Base-by-base conservation (phyloP, 192 early-diverging fungal species). In the Umbelopsis sp. region DNA sequence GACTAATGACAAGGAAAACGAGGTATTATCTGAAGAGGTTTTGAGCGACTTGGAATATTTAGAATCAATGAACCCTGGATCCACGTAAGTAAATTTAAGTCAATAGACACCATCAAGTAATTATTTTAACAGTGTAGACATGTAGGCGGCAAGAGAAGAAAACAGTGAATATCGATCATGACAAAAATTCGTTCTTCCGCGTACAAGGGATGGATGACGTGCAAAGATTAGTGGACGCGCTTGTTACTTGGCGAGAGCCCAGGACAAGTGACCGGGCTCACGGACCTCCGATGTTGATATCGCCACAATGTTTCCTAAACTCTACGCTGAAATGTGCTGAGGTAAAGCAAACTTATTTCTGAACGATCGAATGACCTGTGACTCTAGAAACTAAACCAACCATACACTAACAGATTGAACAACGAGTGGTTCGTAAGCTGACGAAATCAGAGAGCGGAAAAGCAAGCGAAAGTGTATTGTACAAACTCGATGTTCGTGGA, bases 11-110 rank as follows among this genome's bases (percentile, higher is more conserved):
- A 62, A 62, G 20, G 56, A 62, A 20, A 62, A 62, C 31, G 56
- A 34, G 17, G 17, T 34, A 5, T 29, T 62, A 20, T 32, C 56
- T n/a, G 12, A 62, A 34, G 56, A 32, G 4, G 56, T 62, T 5
- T 62, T 62, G 56, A 32, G 31, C 4, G 56, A 62, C 20, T 32
- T 62, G 56, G 56, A 62, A n/a, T 62, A 62, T 62, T 17, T 62
- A 3, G 56, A 62, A 62, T 29, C 56, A 14, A 62, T 62, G 29
- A 62, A 62, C 16, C 56, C 56, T 3, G 56, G 56, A 2, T 32
- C 56, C 4, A 62, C 56, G 56, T 62, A 62, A 62, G 56, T 62
- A 4, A 29, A 20, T 32, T 29, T 36, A 2, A 20, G 29, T 62
- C 11, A 20, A 36, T 17, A 11, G 16, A 16, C 4, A 62, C 7